A percentile compares a stretch with the other conserved stretches of the same genome.
These are phyloP conservation scores for Syzygium aromaticum DNA, from an alignment of 345 rosid species.

Conservation along the genomic window DNA sequence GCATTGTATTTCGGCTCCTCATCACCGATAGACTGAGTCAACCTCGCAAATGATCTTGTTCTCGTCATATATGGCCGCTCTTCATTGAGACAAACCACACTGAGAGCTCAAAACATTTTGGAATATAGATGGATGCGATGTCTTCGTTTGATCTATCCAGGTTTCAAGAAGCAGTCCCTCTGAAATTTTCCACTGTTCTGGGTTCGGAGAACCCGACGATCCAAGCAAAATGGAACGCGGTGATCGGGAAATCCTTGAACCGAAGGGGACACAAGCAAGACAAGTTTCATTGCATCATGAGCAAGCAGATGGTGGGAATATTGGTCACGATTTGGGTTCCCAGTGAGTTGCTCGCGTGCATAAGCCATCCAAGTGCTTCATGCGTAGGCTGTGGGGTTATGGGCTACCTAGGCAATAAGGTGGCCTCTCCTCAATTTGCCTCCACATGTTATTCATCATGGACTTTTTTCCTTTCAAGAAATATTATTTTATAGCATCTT, in stretches of 20 bases:
- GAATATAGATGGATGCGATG: not conserved
- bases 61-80: not conserved
- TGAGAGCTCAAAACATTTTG: not conserved
- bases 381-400: slow-evolving; percentile 6
- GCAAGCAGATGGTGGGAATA: slow-evolving; percentile 8
- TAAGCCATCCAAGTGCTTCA: not conserved
- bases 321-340: slow-evolving; percentile 3
- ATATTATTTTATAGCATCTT: not conserved
- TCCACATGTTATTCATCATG: not conserved
- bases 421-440: not conserved
- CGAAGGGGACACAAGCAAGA: not conserved
- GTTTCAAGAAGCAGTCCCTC: slow-evolving; percentile 3
- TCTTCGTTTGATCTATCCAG: not conserved
- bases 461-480: not conserved
- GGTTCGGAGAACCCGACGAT: not conserved
- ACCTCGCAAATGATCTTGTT: not conserved
- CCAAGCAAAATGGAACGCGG: not conserved
- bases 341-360: not conserved
- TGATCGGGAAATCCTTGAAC: not conserved
- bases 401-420: slow-evolving; percentile 11
- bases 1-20: not conserved
- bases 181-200: not conserved
- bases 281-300: not conserved
- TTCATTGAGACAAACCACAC: not conserved
- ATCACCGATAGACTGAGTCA: not conserved